Percentiles rank a stretch among this genome's conserved stretches.
These are phyloP conservation scores for Trifolium pratense DNA, from an alignment of 306 rosid species.

Conservation along the genomic window DNA sequence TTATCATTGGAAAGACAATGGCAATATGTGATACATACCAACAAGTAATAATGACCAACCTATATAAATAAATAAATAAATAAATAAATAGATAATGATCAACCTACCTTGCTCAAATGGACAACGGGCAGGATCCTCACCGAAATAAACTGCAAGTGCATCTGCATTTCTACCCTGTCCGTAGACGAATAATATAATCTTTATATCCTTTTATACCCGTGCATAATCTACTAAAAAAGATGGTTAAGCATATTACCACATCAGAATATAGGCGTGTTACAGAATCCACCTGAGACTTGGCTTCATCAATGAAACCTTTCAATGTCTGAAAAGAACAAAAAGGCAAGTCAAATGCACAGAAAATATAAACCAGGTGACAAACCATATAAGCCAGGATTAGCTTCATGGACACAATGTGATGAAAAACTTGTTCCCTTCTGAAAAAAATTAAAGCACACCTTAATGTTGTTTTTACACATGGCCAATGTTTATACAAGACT, in stretches of 20 bases:
- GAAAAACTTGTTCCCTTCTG: constrained; percentile 26
- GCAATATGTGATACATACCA: constrained; percentile 25
- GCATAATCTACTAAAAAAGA: constrained; percentile 33
- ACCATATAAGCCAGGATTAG: constrained; percentile 18
- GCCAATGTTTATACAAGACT: constrained; percentile 9
- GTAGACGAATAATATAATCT: constrained; percentile 42
- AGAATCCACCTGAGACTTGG: constrained; percentile 84
- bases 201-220: constrained; percentile 29
- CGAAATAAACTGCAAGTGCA: constrained; percentile 83
- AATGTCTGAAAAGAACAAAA: constrained; percentile 59
- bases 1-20: constrained; percentile 26
- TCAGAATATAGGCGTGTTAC: constrained; percentile 73
- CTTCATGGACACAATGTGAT: constrained; percentile 27
- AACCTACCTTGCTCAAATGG: constrained; percentile 93
- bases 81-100: constrained; percentile 20
- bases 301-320: constrained; percentile 72
- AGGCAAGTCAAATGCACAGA: constrained; percentile 33
- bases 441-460: constrained; percentile 15
- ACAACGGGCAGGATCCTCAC: constrained; percentile 90
- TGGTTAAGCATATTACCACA: constrained; percentile 68
- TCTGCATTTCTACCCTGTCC: constrained; percentile 96
- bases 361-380: constrained; percentile 25
- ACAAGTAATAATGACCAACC: background rate
- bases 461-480: constrained; percentile 20
- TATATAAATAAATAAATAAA: too few species aligned